These are phyloP conservation scores for Exserohilum rostratum DNA, from an alignment of 2,329 filamentous ascomycete genomes.

Conservation along the genomic window DNA sequence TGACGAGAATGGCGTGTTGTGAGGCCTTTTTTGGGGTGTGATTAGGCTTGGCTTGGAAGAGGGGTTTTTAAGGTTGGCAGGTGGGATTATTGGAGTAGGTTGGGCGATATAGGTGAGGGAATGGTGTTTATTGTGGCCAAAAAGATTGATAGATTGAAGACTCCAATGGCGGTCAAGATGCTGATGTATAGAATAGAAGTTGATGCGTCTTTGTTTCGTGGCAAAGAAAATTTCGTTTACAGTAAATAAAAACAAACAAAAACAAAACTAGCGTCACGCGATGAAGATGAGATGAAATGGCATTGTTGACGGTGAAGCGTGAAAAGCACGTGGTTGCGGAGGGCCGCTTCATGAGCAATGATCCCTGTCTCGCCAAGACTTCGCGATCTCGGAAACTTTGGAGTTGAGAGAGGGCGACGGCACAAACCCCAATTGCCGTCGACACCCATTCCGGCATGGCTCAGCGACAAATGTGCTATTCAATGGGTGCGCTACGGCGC, in stretches of 20 bases:
- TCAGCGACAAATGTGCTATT: constrained; percentile 43
- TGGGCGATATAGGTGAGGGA: no score
- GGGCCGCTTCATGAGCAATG: background rate
- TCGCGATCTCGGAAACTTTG: constrained; percentile 38
- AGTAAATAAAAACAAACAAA: no score
- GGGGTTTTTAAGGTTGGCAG: background rate
- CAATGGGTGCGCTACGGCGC: constrained; percentile 39
- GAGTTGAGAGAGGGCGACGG: constrained; percentile 14
- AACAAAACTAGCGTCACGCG: no score
- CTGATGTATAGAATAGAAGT: no score
- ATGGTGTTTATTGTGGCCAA: no score
- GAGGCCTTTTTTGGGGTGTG: background rate
- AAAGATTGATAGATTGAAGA: no score
- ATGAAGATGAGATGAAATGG: constrained; percentile 10
- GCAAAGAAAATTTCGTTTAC: no score
- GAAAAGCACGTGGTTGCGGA: constrained; percentile 21
- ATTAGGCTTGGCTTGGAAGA: no score
- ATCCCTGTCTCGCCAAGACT: constrained; percentile 39
- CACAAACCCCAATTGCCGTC: constrained; percentile 19
- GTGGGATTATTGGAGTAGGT: background rate
- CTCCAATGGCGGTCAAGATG: no score
- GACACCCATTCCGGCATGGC: constrained; percentile 44
- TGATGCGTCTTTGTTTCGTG: no score
- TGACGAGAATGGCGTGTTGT: background rate
- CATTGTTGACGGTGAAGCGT: background rate